phyloP scores from a whole-genome alignment of 2,329 filamentous ascomycete species.

The Penicillium sclerotiorum region DNA sequence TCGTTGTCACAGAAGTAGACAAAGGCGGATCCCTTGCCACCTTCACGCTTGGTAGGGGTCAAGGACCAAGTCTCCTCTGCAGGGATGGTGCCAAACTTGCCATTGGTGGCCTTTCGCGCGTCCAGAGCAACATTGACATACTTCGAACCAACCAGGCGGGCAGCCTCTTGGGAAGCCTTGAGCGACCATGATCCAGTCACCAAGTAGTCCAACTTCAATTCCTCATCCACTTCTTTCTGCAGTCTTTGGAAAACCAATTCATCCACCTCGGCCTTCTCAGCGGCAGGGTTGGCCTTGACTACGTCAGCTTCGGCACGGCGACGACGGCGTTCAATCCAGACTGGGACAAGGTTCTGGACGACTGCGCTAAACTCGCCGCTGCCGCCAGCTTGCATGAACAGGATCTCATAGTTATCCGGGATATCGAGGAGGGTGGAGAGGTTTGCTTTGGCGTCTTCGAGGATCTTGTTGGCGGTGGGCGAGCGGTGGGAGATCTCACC shows the following conservation, averaged over 20 bases:
- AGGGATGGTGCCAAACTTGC: slow-evolving; percentile 86
- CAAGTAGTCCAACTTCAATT: slow-evolving; percentile 84
- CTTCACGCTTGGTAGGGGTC: slow-evolving; percentile 61
- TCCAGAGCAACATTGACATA: slow-evolving; percentile 78
- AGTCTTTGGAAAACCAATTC: slow-evolving; percentile 62
- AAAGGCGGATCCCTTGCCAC: slow-evolving; percentile 59
- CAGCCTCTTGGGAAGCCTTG: slow-evolving; percentile 84
- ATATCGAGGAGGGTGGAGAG: slow-evolving; percentile 76
- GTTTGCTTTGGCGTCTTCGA: slow-evolving; percentile 75
- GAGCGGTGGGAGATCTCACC: slow-evolving; percentile 92
- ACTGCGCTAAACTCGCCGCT: slow-evolving; percentile 82
- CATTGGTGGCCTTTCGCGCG: slow-evolving; percentile 62
- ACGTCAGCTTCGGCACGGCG: slow-evolving; percentile 61
- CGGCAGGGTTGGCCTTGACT: slow-evolving; percentile 41
- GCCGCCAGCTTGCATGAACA: slow-evolving; percentile 72
- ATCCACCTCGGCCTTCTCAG: slow-evolving; percentile 56
- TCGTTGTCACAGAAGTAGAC: slow-evolving; percentile 95
- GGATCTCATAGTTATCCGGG: slow-evolving; percentile 80
- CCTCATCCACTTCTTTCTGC: slow-evolving; percentile 64
- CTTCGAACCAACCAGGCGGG: slow-evolving; percentile 73
- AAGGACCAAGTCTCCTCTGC: slow-evolving; percentile 75
- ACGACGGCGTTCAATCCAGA: slow-evolving; percentile 75
- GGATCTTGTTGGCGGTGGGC: slow-evolving; percentile 72
- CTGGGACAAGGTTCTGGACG: slow-evolving; percentile 79
- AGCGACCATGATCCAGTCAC: slow-evolving; percentile 89